Base-by-base conservation (phyloP, 108 stramenopile species). In the Nannochloropsis salina region DNA sequence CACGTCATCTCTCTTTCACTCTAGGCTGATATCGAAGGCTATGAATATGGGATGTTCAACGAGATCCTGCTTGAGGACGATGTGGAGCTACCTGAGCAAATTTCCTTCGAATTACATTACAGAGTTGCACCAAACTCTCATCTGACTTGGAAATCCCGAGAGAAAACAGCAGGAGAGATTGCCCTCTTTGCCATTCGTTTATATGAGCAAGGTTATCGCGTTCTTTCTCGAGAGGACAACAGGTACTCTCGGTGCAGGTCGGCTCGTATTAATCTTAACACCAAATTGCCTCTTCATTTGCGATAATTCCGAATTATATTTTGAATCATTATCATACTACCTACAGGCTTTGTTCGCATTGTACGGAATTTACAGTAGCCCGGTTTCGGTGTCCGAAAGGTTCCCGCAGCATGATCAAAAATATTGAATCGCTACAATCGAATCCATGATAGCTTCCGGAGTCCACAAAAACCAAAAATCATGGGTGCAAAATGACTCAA, bases 171-270 rank as follows among this genome's bases (percentile, higher is more conserved):
- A 2, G 61, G 61, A n/a, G 61, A 74, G n/a, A 74, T 74, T n/a
- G 61, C 61, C 61, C n/a, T 74, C 20, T 74, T 74, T 15, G 61
- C 20, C 61, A 74, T n/a, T 15, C 61, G 61, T 74, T 74, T 74
- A n/a, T 74, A 74, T n/a, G 61, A 74, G 61, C 61, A 74, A n/a
- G 61, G 61, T n/a, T 74, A 74, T 74, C 15, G 61, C 15, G 61
- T 74, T 15, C 61, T 74, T 1, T 74, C 61, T 74, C 61, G 61
- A 15, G 61, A 74, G 61, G 61, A 74, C n/a, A 74, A 74, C n/a
- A n/a, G 15, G 61, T 74, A 74, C 61, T 15, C n/a, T 74, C 2
- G 61, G 20, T 74, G 8, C 61, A 8, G 15, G 4, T n/a, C n/a
- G 61, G 3, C n/a, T 74, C 2, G 1, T 74, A n/a, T 74, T 0